A percentile compares a stretch with the other conserved stretches of the same genome.
phyloP scores from a whole-genome alignment of 352 stramenopile species.

The Globisporangium abappressorium region DNA sequence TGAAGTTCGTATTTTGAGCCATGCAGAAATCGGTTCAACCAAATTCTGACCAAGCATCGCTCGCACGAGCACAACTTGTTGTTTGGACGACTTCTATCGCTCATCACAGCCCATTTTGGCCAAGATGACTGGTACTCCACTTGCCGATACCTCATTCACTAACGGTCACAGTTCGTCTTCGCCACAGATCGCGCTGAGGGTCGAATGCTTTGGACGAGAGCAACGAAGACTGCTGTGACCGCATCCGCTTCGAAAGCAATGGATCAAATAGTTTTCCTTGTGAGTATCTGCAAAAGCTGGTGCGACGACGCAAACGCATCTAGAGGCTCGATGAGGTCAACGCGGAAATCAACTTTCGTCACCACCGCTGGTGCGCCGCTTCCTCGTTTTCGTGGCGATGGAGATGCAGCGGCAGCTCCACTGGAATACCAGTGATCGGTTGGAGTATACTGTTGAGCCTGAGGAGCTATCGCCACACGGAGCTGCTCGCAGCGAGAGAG shows the following conservation, averaged over 20 bases:
- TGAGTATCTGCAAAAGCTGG: slow-evolving; percentile 5
- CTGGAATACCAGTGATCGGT: not conserved
- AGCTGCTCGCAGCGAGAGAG: slow-evolving; percentile 41
- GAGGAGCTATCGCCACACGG: slow-evolving; percentile 15
- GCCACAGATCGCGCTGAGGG: too few relatives aligned
- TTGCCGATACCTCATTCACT: not conserved
- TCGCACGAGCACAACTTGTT: too few relatives aligned
- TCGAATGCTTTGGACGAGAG: too few relatives aligned
- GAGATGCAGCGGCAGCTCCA: not conserved
- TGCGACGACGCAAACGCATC: slow-evolving; percentile 26
- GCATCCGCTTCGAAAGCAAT: too few relatives aligned
- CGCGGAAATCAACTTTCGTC: slow-evolving; percentile 20
- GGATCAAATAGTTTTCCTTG: not conserved
- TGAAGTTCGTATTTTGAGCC: too few relatives aligned
- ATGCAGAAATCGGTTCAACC: too few relatives aligned
- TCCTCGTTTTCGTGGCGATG: not conserved
- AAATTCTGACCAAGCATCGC: too few relatives aligned
- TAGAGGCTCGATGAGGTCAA: slow-evolving; percentile 36
- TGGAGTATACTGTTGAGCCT: not conserved
- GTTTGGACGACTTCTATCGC: too few relatives aligned
- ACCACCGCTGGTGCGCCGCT: not conserved
- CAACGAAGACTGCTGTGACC: too few relatives aligned
- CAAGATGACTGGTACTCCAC: too few relatives aligned
- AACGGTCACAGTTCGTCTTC: not conserved
- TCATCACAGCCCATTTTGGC: too few relatives aligned